Base-by-base conservation (phyloP, 1,284 basidiomycete genomes). In the Marasmius oreades region DNA sequence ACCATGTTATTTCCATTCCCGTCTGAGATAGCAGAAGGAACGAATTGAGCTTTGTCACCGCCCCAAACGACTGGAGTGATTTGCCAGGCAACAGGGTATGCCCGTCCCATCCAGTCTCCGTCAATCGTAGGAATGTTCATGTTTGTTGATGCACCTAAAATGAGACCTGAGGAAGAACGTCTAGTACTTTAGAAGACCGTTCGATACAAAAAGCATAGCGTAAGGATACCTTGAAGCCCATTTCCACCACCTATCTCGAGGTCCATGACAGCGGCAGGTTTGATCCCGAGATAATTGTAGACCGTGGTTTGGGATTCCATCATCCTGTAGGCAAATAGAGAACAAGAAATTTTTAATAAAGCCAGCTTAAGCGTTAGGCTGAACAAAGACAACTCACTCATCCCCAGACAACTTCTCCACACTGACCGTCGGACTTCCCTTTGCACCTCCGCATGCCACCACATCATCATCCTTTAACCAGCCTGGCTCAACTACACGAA, bases 201-300 rank as follows among this genome's bases (percentile, higher is more conserved):
- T n/a, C n/a, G n/a, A n/a, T n/a, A n/a, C n/a, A n/a, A 14, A 8
- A 5, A 1, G 6, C 10, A 16, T 22, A n/a, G 16, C 11, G 23
- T n/a, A 14, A 46, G 8, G 22, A 63, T 61, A 71, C 78, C 72
- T 67, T 82, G 73, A 61, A 84, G 74, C 33, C 83, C 82, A 61
- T 85, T 85, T 14, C 76, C 77, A 10, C 82, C 83, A 14, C 83
- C 82, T 46, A 85, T 82, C 65, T 83, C 80, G 20, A 73, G 33
- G 12, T 65, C 74, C 22, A 66, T 67, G 12, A 76, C 68, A 14
- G 70, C 76, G 43, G 58, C 56, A 5, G 64, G 64, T 50, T 62
- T 57, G 37, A 52, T 52, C 3, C 69, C 71, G 2, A 73, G 69
- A 46, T 75, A 71, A 39, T 70, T 64, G 45, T 74, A 72, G 63